Evolutionary conservation across 306 rosid genomes (phyloP).

Genomic region (Dicorynia guianensis): DNA sequence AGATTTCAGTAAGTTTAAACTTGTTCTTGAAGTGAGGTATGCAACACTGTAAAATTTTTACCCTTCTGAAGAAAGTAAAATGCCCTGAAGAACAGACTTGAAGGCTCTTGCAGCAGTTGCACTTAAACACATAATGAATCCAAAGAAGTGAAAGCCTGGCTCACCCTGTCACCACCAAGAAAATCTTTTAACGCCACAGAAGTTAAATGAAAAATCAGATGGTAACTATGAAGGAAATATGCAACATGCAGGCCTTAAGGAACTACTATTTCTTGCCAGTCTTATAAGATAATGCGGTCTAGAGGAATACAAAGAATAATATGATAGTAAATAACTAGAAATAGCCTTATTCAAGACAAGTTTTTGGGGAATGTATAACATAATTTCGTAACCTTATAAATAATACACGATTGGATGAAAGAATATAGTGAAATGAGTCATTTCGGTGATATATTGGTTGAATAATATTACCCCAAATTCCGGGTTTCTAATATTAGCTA

Average conservation of each 20-base stretch:
- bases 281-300: background rate
- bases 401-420: conserved; percentile 6
- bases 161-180: conserved; percentile 83
- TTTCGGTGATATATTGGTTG: conserved; percentile 9
- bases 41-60: conserved; percentile 44
- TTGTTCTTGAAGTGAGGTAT: conserved; percentile 11
- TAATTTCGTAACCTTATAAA: background rate
- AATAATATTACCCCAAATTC: background rate
- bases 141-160: conserved; percentile 91
- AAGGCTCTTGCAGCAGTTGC: conserved; percentile 99
- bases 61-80: conserved; percentile 98
- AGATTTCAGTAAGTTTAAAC: conserved; percentile 21
- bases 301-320: conserved; percentile 23
- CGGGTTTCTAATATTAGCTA: conserved; percentile 17
- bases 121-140: conserved; percentile 91
- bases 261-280: conserved; percentile 5
- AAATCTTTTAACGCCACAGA: conserved; percentile 35
- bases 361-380: background rate
- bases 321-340: background rate
- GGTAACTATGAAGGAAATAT: conserved; percentile 27
- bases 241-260: conserved; percentile 22
- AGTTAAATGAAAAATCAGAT: conserved; percentile 31
- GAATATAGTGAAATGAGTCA: conserved; percentile 14
- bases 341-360: conserved; percentile 30
- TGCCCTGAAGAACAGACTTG: conserved; percentile 96